Percentiles rank a stretch among this genome's conserved stretches.
Evolutionary conservation across 1,139 yeast species (phyloP).

Genomic region (Geotrichum europaeum): DNA sequence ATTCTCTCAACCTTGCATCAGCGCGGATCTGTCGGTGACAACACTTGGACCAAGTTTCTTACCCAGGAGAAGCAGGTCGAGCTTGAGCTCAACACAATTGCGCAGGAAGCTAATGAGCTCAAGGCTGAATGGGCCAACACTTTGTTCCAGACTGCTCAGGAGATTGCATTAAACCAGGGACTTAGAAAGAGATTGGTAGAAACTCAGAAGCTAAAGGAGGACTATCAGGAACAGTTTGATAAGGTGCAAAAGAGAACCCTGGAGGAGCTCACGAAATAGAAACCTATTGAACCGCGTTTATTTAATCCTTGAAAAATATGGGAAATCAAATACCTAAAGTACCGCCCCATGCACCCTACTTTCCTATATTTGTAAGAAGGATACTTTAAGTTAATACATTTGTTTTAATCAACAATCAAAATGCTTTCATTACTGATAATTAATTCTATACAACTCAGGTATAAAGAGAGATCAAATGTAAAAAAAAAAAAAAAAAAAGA

Average conservation of each 20-base stretch:
- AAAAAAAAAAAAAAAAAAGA: conserved; percentile 5
- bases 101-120: conserved; percentile 65
- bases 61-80: conserved; percentile 74
- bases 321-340: background rate
- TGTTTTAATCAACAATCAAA: background rate
- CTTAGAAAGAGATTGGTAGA: conserved; percentile 70
- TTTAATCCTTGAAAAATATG: background rate
- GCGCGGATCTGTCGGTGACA: conserved; percentile 87
- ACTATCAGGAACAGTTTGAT: conserved; percentile 23
- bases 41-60: conserved; percentile 70
- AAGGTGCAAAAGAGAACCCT: conserved; percentile 12
- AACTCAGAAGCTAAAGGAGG: conserved; percentile 39
- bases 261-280: conserved; percentile 11
- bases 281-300: background rate
- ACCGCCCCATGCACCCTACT: background rate
- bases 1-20: conserved; percentile 68
- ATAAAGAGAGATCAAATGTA: background rate
- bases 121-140: conserved; percentile 78
- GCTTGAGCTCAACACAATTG: conserved; percentile 70
- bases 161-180: conserved; percentile 88
- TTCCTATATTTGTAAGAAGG: background rate
- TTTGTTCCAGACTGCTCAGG: conserved; percentile 76
- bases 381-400: no score
- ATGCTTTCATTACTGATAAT: background rate
- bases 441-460: background rate